Conservation (phyloP, 2,329 filamentous ascomycete species). For the Colletotrichum orchidophilum region DNA sequence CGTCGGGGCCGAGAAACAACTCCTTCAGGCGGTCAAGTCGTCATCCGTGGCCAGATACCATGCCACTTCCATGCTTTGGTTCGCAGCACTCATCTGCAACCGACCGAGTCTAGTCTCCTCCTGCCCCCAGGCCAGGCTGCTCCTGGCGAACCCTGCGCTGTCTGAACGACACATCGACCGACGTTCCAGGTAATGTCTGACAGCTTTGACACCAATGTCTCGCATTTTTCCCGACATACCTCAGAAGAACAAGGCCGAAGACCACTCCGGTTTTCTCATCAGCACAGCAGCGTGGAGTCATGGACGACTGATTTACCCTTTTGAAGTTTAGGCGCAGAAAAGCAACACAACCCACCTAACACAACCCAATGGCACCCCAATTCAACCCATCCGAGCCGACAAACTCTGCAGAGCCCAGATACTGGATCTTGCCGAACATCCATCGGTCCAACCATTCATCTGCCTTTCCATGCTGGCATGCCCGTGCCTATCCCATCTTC, state of each 20-base stretch:
- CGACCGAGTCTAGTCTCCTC: conserved; percentile 17
- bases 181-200: not conserved
- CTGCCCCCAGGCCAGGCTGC: not conserved
- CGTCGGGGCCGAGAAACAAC: not conserved
- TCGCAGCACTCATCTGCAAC: conserved; percentile 8
- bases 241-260: not conserved
- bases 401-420: conserved; percentile 24
- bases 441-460: conserved; percentile 19
- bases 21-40: not conserved
- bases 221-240: not conserved
- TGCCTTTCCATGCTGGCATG: not conserved
- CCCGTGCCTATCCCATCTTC: conserved; percentile 15
- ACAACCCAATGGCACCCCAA: conserved; percentile 3
- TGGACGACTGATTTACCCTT: conserved; percentile 3
- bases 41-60: conserved; percentile 11
- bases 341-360: not conserved
- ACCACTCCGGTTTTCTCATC: not conserved
- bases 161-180: not conserved
- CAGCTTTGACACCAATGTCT: conserved; percentile 3
- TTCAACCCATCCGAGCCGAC: conserved; percentile 7
- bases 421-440: conserved; percentile 32
- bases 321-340: conserved; percentile 7
- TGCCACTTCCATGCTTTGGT: conserved; percentile 17
- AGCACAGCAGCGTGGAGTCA: conserved; percentile 10
- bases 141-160: not conserved